A percentile compares a stretch with the other conserved stretches of the same genome.
Conservation (phyloP, 208 protist species). For the Crithidia expoeki region DNA sequence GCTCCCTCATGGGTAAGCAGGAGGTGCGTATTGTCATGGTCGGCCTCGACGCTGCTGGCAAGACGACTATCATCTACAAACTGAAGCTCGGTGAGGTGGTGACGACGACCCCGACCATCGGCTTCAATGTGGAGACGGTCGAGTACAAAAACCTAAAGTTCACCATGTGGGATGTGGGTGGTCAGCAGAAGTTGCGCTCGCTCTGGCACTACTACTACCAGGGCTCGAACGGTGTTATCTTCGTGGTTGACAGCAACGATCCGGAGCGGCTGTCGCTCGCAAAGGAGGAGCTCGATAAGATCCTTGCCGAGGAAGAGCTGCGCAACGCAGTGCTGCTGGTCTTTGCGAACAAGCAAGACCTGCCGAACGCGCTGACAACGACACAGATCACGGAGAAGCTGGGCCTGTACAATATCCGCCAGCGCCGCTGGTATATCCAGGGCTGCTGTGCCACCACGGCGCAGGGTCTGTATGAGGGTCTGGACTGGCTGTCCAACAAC, state of each 20-base stretch:
- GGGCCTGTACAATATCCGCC: conserved; percentile 90
- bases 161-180: conserved; percentile 97
- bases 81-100: conserved; percentile 97
- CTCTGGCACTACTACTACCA: conserved; percentile 98
- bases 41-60: conserved; percentile 97
- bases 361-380: conserved; percentile 97
- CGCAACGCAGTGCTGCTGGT: conserved; percentile 96
- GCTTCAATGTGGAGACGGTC: conserved; percentile 97
- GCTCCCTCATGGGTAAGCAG: conserved; percentile 94
- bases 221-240: conserved; percentile 97
- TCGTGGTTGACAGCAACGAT: conserved; percentile 98
- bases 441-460: conserved; percentile 92
- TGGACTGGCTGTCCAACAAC: conserved; percentile 92
- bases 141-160: conserved; percentile 98
- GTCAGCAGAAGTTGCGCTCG: conserved; percentile 96
- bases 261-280: conserved; percentile 92
- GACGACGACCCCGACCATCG: conserved; percentile 97
- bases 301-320: conserved; percentile 98
- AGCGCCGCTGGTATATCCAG: conserved; percentile 95
- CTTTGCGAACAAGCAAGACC: conserved; percentile 99
- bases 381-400: conserved; percentile 97
- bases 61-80: conserved; percentile 98
- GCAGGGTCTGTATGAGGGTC: conserved; percentile 92
- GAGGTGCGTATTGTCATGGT: conserved; percentile 98
- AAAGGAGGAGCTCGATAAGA: conserved; percentile 94